Evolutionary conservation across 129 eudicot genomes (phyloP).

Genomic region (Escallonia herrerae): DNA sequence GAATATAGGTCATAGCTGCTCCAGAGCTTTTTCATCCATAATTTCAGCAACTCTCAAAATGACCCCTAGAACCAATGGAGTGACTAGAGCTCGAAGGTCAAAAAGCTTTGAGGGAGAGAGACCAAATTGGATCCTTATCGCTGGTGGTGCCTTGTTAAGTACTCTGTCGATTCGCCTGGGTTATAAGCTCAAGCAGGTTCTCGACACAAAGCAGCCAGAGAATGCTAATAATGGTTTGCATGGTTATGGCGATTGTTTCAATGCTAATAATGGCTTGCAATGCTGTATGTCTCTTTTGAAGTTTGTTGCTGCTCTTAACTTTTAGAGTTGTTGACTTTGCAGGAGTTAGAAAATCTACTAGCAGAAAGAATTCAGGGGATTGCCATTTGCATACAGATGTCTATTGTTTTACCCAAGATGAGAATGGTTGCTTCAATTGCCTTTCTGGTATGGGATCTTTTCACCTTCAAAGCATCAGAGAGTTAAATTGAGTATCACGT

Average conservation of each 20-base stretch:
- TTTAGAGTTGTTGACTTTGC: constrained; percentile 12
- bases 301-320: constrained; percentile 11
- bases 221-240: constrained; percentile 30
- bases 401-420: constrained; percentile 55
- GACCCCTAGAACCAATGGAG: constrained; percentile 58
- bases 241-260: constrained; percentile 28
- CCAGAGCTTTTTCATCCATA: constrained; percentile 13
- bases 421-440: constrained; percentile 52
- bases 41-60: constrained; percentile 26
- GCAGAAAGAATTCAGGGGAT: constrained; percentile 39
- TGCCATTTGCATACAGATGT: constrained; percentile 52
- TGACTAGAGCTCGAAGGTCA: constrained; percentile 43
- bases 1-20: constrained; percentile 29
- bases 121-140: constrained; percentile 91
- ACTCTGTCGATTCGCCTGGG: constrained; percentile 85
- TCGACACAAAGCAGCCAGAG: constrained; percentile 51
- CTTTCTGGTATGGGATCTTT: constrained; percentile 35
- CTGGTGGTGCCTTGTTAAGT: constrained; percentile 92
- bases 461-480: not conserved
- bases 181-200: constrained; percentile 72
- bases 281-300: not conserved
- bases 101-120: constrained; percentile 56
- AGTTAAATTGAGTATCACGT: no score
- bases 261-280: not conserved
- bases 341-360: constrained; percentile 45